Percentiles rank a stretch among this genome's conserved stretches.
Evolutionary conservation across 2,329 filamentous ascomycete species (phyloP).

Genomic region (Daldinia sp.): DNA sequence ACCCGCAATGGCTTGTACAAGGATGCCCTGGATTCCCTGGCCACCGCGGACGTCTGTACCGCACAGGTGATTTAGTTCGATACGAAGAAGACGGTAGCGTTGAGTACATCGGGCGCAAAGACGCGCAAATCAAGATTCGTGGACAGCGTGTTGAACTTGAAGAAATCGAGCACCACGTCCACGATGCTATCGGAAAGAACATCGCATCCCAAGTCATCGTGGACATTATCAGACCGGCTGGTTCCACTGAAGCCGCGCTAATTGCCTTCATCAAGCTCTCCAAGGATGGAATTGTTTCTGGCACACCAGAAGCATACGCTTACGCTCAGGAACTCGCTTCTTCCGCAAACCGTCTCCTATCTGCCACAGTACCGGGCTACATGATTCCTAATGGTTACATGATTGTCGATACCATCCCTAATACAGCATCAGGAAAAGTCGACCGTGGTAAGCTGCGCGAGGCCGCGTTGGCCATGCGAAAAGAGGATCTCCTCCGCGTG

Average conservation of each 20-base stretch:
- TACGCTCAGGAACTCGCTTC: not conserved
- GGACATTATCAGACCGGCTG: not conserved
- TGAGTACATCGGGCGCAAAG: conserved; percentile 20
- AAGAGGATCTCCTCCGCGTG: not conserved
- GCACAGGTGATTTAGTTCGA: conserved; percentile 23
- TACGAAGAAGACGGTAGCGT: conserved; percentile 24
- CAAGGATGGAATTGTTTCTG: not conserved
- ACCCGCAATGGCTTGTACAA: not conserved
- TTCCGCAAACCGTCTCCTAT: not conserved
- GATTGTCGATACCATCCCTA: not conserved
- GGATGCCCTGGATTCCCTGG: not conserved
- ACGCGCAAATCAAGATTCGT: conserved; percentile 31
- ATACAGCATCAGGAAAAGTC: not conserved
- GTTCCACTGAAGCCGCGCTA: not conserved
- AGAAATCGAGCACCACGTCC: conserved; percentile 17
- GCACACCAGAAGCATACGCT: not conserved
- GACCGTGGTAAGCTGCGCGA: conserved; percentile 2
- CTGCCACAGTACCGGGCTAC: not conserved
- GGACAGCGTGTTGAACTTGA: conserved; percentile 34
- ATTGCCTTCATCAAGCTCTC: conserved; percentile 5
- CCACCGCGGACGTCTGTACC: not conserved
- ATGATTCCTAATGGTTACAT: conserved; percentile 7
- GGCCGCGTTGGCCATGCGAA: not conserved
- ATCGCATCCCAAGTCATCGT: conserved; percentile 5
- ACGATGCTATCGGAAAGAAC: not conserved